Percentiles rank a stretch among this genome's conserved stretches.
phyloP scores from a whole-genome alignment of 179 eudicot species.

The Spinacia oleracea region DNA sequence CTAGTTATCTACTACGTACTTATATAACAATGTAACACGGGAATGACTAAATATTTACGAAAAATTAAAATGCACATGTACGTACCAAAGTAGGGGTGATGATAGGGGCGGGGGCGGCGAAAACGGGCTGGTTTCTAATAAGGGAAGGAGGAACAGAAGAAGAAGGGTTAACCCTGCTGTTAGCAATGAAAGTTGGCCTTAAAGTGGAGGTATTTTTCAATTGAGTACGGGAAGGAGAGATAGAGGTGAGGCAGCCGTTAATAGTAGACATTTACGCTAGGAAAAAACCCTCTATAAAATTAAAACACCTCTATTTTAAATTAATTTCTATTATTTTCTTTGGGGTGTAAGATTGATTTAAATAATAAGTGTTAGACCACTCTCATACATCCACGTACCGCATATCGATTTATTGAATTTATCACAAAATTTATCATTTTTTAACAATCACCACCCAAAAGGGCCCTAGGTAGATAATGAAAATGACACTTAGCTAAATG shows the following conservation, averaged over 20 bases:
- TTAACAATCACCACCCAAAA: slow-evolving; percentile 10
- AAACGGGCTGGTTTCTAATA: slow-evolving; percentile 81
- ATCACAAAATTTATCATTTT: background rate
- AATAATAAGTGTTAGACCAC: background rate
- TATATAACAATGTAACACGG: background rate
- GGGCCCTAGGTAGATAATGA: slow-evolving; percentile 32
- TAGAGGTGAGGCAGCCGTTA: slow-evolving; percentile 37
- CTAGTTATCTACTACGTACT: too few relatives aligned
- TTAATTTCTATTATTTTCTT: background rate
- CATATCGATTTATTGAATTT: slow-evolving; percentile 21
- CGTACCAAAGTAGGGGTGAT: slow-evolving; percentile 69
- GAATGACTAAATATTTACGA: too few relatives aligned
- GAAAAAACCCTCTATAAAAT: background rate
- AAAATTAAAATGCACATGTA: slow-evolving; percentile 11
- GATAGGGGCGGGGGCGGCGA: slow-evolving; percentile 79
- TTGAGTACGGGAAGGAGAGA: slow-evolving; percentile 40
- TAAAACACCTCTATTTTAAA: slow-evolving; percentile 4
- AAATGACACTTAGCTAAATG: slow-evolving; percentile 16
- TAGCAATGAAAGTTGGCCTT: slow-evolving; percentile 52
- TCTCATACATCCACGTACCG: background rate
- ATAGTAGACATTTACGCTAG: slow-evolving; percentile 50
- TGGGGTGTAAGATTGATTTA: background rate
- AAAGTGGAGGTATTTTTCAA: slow-evolving; percentile 25
- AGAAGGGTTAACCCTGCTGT: slow-evolving; percentile 26
- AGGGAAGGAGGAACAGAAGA: slow-evolving; percentile 55